Percentiles rank a stretch among this genome's conserved stretches.
Evolutionary conservation across 768 basidiomycete genomes (phyloP).

Genomic region (Auricularia sp.): DNA sequence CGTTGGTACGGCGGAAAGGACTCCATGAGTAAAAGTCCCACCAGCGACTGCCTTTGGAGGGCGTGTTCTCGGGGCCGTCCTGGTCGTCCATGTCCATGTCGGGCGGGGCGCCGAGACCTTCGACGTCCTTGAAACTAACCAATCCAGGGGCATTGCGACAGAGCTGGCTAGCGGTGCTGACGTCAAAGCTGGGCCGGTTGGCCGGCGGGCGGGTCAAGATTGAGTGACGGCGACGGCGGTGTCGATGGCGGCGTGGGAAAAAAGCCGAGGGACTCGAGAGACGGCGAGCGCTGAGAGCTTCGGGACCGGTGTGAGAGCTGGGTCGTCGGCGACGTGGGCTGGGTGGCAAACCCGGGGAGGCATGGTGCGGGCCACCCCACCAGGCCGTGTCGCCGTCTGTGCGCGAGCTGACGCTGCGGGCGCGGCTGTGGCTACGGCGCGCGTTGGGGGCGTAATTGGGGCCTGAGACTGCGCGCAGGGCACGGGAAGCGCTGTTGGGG

Average conservation of each 20-base stretch:
- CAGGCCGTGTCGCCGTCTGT: constrained; percentile 3
- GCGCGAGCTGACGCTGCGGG: constrained; percentile 17
- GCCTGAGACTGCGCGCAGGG: not conserved
- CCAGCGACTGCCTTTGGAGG: not conserved
- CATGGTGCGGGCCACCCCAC: not conserved
- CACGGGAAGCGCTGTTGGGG: not conserved
- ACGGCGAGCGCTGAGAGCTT: not conserved
- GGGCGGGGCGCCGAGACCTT: constrained; percentile 55
- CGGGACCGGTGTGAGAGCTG: not conserved
- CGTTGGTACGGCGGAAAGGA: not conserved
- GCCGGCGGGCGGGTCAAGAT: not conserved
- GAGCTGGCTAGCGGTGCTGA: constrained; percentile 47
- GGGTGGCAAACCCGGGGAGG: not conserved
- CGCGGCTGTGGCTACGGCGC: not conserved
- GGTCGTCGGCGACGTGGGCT: not conserved
- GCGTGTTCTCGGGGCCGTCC: constrained; percentile 11
- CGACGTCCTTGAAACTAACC: constrained; percentile 54
- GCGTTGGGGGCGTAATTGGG: not conserved
- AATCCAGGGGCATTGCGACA: constrained; percentile 51
- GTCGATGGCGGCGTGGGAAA: not conserved
- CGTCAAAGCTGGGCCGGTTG: constrained; percentile 43
- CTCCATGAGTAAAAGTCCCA: not conserved
- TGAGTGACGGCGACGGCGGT: not conserved
- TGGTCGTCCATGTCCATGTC: constrained; percentile 21
- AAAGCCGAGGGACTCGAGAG: not conserved